Evolutionary conservation across 495 filamentous ascomycete species (phyloP).

Genomic region (Neurospora pannonica): DNA sequence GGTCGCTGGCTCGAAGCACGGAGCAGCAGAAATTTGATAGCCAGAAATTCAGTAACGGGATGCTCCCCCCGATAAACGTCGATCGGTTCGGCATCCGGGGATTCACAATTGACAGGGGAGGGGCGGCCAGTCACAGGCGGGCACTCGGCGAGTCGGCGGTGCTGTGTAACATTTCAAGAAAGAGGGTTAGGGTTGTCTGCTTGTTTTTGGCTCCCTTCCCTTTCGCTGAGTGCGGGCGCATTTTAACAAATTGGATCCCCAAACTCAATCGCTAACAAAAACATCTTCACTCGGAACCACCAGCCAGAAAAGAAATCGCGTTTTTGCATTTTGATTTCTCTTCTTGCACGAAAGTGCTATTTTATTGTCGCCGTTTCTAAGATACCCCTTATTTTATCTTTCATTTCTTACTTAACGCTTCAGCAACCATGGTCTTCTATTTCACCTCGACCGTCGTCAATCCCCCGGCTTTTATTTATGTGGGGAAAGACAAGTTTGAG

Average conservation of each 20-base stretch:
- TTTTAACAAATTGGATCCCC: not conserved
- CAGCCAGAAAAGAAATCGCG: not conserved
- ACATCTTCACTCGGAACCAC: not conserved
- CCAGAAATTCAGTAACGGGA: not conserved
- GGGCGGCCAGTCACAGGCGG: not conserved
- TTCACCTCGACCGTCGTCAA: conserved; percentile 70
- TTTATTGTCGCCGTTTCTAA: not conserved
- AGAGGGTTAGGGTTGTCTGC: not conserved
- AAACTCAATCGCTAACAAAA: not conserved
- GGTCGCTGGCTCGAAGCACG: not conserved
- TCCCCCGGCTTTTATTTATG: conserved; percentile 79
- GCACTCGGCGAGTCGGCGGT: not conserved
- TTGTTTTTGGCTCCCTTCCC: not conserved
- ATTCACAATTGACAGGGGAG: not conserved
- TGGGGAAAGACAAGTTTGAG: conserved; percentile 98
- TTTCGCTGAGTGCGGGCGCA: not conserved
- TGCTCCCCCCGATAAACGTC: not conserved
- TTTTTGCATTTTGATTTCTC: not conserved
- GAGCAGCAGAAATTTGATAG: not conserved
- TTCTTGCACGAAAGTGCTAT: not conserved
- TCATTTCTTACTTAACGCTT: not conserved
- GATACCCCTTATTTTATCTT: not conserved
- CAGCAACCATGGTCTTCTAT: conserved; percentile 79
- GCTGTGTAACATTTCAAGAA: not conserved
- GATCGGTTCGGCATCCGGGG: not conserved